These are phyloP conservation scores for Cichorium intybus DNA, from an alignment of 140 eudicot genomes.

Conservation along the genomic window DNA sequence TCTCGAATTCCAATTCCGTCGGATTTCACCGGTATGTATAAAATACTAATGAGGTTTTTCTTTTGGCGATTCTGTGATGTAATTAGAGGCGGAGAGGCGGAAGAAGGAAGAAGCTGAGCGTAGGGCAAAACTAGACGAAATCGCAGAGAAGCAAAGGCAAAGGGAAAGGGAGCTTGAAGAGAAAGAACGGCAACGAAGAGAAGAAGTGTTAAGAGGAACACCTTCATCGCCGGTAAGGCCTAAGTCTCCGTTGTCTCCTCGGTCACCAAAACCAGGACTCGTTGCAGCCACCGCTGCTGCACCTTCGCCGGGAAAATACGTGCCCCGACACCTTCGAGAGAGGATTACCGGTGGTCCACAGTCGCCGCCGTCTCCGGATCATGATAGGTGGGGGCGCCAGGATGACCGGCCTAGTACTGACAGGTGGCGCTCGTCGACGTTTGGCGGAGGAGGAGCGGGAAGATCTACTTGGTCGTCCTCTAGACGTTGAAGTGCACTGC, in stretches of 20 bases:
- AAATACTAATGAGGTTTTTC: background rate
- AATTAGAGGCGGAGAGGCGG: conserved; percentile 58
- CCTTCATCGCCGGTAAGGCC: conserved; percentile 18
- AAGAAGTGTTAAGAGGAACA: conserved; percentile 37
- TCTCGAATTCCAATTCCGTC: background rate
- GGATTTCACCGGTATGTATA: background rate
- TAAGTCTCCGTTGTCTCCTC: conserved; percentile 20
- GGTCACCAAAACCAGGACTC: conserved; percentile 27
- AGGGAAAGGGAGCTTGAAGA: conserved; percentile 56
- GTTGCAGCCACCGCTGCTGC: conserved; percentile 29
- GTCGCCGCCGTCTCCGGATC: conserved; percentile 33
- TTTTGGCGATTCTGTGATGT: background rate
- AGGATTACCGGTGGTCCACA: conserved; percentile 11
- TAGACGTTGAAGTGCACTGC: conserved; percentile 16
- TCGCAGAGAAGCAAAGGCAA: conserved; percentile 59
- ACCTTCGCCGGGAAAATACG: conserved; percentile 36
- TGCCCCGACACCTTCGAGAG: conserved; percentile 35
- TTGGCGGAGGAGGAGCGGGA: conserved; percentile 22
- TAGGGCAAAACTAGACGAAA: conserved; percentile 56
- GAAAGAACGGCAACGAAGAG: conserved; percentile 44
- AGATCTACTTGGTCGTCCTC: conserved; percentile 39
- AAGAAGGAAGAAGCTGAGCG: conserved; percentile 61
- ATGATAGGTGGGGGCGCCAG: conserved; percentile 40
- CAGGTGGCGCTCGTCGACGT: conserved; percentile 20
- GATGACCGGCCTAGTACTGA: conserved; percentile 20